Base-by-base conservation (phyloP, 129 eudicot species). In the Oenanthe sinensis region DNA sequence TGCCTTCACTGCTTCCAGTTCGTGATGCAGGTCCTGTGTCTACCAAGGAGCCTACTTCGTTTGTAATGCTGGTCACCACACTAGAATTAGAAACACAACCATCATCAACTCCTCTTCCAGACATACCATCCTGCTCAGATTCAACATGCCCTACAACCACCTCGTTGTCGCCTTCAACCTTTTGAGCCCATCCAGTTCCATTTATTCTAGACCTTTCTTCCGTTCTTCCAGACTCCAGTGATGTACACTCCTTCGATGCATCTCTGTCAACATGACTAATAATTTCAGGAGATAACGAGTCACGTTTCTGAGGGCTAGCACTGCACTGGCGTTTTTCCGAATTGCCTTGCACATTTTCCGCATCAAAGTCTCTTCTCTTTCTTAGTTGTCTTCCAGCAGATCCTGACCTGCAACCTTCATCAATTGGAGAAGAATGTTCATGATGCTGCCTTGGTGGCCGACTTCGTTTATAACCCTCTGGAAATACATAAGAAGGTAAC, bases 401-500 rank as follows among this genome's bases (percentile, higher is more conserved):
- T 33, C 76, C 89, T 26, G 82, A 45, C 80, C 85, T 75, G 63
- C 70, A 67, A 67, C 74, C 79, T 20, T 77, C 80, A 54, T 75
- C 62, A 3, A 74, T 79, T 16, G 71, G 46, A 30, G 74, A 19
- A 7, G 79, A 22, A 49, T 82, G 86, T n/a, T 71, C 84, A 37
- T 52, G 75, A 33, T 48, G 86, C 80, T 84, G 79, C 86, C 96
- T 87, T 12, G 82, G 81, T 72, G 81, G 75, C 58, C 85, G 87
- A 36, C 80, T 62, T 39, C 91, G 86, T 49, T 79, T 89, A 28
- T 85, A 78, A 6, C 93, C 93, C 19, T 87, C 89, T 2, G 96
- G 90, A 75, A 91, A 85, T n/a, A 83, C 93, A 75, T 88, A 91
- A 42, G 69, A 70, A 0, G 98, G 98, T 55, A 95, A 84, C 81